Conservation (phyloP, 257 asterid species). For the Solanum dulcamara region DNA sequence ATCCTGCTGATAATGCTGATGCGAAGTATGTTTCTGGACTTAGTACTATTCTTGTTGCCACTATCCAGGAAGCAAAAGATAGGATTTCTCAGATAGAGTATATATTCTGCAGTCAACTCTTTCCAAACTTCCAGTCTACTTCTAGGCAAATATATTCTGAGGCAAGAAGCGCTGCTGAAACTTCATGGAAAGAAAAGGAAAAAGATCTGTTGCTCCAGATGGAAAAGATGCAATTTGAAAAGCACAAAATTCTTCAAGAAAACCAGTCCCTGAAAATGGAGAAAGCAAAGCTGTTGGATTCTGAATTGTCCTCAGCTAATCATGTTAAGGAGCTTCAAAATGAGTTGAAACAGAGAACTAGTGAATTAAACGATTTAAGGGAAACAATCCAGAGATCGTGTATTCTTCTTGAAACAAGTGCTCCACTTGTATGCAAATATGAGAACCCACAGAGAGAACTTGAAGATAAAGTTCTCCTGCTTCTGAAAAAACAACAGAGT, state of each 20-base stretch:
- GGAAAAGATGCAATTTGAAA: constrained; percentile 41
- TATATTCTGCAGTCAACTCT: constrained; percentile 74
- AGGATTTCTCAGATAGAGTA: constrained; percentile 82
- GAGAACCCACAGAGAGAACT: constrained; percentile 30
- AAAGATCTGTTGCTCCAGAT: constrained; percentile 41
- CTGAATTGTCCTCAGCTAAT: constrained; percentile 25
- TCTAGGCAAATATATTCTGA: constrained; percentile 43
- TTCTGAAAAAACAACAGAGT: constrained; percentile 26
- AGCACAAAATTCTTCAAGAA: constrained; percentile 46
- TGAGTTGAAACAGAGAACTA: constrained; percentile 34
- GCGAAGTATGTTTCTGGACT: constrained; percentile 56
- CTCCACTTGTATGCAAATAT: constrained; percentile 18
- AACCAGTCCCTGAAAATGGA: constrained; percentile 41
- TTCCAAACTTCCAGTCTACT: constrained; percentile 42
- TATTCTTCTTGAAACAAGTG: constrained; percentile 23
- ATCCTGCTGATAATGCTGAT: constrained; percentile 37
- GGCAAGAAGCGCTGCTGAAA: constrained; percentile 62
- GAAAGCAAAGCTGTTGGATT: constrained; percentile 23
- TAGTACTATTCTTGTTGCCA: constrained; percentile 78
- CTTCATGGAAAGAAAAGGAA: constrained; percentile 51
- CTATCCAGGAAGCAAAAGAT: constrained; percentile 84
- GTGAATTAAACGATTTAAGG: constrained; percentile 25
- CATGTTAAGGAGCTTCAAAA: constrained; percentile 31
- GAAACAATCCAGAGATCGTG: constrained; percentile 19
- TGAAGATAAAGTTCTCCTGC: constrained; percentile 28